Conservation (phyloP, 805 yeast species). For the Myxozyma lipomycoides region DNA sequence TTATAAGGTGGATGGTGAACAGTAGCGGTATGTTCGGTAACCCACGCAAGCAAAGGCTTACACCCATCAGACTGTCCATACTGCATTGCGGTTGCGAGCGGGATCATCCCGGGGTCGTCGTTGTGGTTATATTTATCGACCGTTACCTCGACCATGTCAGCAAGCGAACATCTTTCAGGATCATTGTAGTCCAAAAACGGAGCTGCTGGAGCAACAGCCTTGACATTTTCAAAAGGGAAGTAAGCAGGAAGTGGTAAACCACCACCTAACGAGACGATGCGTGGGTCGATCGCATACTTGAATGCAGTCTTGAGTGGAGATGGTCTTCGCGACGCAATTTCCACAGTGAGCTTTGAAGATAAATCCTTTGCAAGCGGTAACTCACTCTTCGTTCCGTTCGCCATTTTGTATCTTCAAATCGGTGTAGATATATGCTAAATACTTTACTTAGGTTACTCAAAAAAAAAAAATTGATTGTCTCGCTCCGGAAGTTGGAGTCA, state of each 20-base stretch:
- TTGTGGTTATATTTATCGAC: slow-evolving; percentile 43
- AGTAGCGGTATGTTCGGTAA: slow-evolving; percentile 59
- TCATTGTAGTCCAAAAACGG: slow-evolving; percentile 73
- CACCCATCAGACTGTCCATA: slow-evolving; percentile 86
- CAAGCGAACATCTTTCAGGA: slow-evolving; percentile 26
- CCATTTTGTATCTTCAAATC: not conserved
- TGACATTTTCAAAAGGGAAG: slow-evolving; percentile 83
- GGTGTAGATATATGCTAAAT: too few relatives aligned
- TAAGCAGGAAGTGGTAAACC: slow-evolving; percentile 89
- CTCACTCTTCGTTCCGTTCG: not conserved
- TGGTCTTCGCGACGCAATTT: slow-evolving; percentile 68
- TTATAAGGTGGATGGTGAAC: slow-evolving; percentile 50
- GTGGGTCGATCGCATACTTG: slow-evolving; percentile 67
- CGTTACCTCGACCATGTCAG: slow-evolving; percentile 35
- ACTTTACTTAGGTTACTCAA: too few relatives aligned
- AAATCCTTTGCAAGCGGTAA: slow-evolving; percentile 61
- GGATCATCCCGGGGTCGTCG: slow-evolving; percentile 54
- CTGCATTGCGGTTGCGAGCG: slow-evolving; percentile 81
- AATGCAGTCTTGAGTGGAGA: slow-evolving; percentile 84
- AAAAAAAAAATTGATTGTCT: too few relatives aligned
- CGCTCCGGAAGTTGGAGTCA: too few relatives aligned
- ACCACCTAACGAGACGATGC: slow-evolving; percentile 86
- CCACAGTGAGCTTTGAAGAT: slow-evolving; percentile 67
- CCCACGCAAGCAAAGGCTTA: slow-evolving; percentile 59
- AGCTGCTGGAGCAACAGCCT: slow-evolving; percentile 66